Percentiles rank a stretch among this genome's conserved stretches.
These are phyloP conservation scores for Tetragonia tetragonoides DNA, from an alignment of 148 eudicot species.

Conservation along the genomic window DNA sequence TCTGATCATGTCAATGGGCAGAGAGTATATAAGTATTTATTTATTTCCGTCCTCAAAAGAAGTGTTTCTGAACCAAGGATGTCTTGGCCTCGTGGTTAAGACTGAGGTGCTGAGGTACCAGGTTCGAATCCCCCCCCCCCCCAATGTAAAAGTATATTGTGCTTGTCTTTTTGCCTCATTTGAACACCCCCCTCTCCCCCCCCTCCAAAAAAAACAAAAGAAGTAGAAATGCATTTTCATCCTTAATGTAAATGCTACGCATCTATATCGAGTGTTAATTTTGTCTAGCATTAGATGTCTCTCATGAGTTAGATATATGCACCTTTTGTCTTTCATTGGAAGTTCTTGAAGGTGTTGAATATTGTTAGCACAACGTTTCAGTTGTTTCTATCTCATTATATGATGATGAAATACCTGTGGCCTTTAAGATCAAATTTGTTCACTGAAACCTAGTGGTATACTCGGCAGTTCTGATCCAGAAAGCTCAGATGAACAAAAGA, in stretches of 20 bases:
- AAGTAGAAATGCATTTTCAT: not conserved
- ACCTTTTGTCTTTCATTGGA: constrained; percentile 6
- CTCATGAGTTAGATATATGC: not conserved
- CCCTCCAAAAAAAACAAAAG: no score
- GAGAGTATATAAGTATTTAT: no score
- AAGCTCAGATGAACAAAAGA: constrained; percentile 57
- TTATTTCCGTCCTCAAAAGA: no score
- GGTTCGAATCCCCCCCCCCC: no score
- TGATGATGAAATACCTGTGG: not conserved
- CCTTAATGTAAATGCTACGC: not conserved
- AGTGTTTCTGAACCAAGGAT: no score
- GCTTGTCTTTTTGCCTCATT: no score
- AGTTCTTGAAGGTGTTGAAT: not conserved
- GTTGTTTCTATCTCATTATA: not conserved
- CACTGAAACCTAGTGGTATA: constrained; percentile 19
- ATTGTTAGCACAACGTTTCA: not conserved
- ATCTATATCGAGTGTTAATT: not conserved
- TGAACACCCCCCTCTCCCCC: no score
- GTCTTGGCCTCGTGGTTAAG: no score
- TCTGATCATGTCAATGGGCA: no score
- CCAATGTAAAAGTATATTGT: no score
- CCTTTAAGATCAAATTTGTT: not conserved
- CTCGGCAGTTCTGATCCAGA: constrained; percentile 58
- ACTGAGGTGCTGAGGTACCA: no score
- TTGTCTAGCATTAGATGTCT: not conserved